Base-by-base conservation (phyloP, 495 filamentous ascomycete species). In the Hyaloscypha bicolor region DNA sequence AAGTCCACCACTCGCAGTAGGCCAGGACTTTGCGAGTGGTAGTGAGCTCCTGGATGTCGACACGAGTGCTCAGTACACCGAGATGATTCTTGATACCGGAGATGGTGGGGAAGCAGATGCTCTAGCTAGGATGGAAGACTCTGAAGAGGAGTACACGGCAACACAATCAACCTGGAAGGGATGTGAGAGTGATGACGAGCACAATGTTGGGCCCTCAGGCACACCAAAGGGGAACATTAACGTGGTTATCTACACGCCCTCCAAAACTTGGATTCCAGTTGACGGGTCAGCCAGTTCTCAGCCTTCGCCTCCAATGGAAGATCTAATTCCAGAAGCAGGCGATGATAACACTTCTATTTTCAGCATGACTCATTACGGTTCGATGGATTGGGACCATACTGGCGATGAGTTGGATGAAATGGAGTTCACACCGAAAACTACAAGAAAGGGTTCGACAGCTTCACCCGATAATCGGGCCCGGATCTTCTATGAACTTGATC, bases 1-100 rank as follows among this genome's bases (percentile, higher is more conserved):
- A 73, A 78, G 66, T 19, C 12, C 45, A 25, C 69, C 75, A 66
- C 77, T 78, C 74, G 73, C 74, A 74, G 65, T 71, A 67, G 52
- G 65, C 72, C 77, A 77, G 77, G 77, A 65, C 64, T 73, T 69
- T 75, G 62, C 76, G 76, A 72, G 77, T 76, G 76, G 71, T 73
- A 30, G 55, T 58, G 22, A 35, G 55, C 39, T 70, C 73, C 75
- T 77, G 76, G 68, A 68, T 66, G 52, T 35, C 32, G 21, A 55
- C 21, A 56, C 1, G 53, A 56, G 42, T 48, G 42, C 42, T 16
- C 42, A 48, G 42, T 6, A 48, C 42, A 12, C 9, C 42, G 42
- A 48, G 42, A 16, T 48, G 16, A 19, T 48, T 14, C 42, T 48
- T 19, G 16, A 16, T 4, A 14, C 9, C 16, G 16, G 9, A 14